A percentile compares a stretch with the other conserved stretches of the same genome.
Evolutionary conservation across 768 basidiomycete species (phyloP).

Genomic region (Suillus americanus): DNA sequence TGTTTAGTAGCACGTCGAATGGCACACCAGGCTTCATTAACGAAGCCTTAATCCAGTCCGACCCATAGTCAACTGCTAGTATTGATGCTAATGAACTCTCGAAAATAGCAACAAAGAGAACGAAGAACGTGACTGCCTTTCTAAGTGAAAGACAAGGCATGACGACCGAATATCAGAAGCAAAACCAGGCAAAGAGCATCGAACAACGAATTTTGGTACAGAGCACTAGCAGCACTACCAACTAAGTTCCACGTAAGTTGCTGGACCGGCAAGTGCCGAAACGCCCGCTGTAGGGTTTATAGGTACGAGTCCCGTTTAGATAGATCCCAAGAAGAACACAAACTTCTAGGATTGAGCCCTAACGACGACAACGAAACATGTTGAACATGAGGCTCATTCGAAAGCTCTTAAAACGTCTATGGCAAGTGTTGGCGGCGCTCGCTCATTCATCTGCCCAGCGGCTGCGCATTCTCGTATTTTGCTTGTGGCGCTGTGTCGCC

Average conservation of each 20-base stretch:
- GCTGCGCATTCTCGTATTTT: neutral
- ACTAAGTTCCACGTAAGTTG: neutral
- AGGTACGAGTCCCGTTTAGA: no score
- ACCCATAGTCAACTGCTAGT: conserved; percentile 97
- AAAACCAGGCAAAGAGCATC: neutral
- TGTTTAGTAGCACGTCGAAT: conserved; percentile 94
- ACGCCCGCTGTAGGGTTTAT: no score
- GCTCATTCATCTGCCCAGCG: neutral
- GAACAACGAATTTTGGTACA: neutral
- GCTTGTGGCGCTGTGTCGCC: neutral
- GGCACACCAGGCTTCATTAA: conserved; percentile 92
- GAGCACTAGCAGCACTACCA: neutral
- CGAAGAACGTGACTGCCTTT: conserved; percentile 25
- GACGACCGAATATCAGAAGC: neutral
- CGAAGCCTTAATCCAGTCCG: conserved; percentile 96
- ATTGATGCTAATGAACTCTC: conserved; percentile 64
- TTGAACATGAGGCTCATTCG: neutral
- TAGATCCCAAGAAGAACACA: no score
- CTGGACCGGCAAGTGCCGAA: neutral
- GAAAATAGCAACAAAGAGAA: conserved; percentile 22
- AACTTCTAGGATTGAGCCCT: no score
- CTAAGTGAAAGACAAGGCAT: conserved; percentile 26
- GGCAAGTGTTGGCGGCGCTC: neutral
- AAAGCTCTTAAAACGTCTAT: neutral
- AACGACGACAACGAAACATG: neutral